Evolutionary conservation across 2,329 filamentous ascomycete genomes (phyloP), one percentile per base, ranked within the genome.

Genomic region (Allantophomopsis cytisporea): DNA sequence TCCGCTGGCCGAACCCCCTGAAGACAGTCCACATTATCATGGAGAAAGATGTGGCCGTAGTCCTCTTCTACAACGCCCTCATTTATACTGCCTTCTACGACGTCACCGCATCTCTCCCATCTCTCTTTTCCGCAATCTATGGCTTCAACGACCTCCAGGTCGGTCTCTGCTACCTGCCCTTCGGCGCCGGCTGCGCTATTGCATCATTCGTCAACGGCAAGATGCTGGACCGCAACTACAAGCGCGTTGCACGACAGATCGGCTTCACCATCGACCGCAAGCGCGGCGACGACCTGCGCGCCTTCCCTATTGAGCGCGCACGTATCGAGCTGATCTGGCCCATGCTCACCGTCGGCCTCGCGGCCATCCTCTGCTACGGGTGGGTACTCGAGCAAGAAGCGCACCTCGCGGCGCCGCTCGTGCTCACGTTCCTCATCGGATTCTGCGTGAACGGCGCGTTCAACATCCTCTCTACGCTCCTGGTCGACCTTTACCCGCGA

Each of bases 161-260:
- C 3, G 73, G 73, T 2, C 54, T 73, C 5, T 67, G 66, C 60
- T 72, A 69, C 47, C 54, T 73, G 1, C 68, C 69, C 2, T 42
- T 68, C 13, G 66, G 67, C 0, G 57, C 50, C 2, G 68, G 68
- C 1, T 65, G 64, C 10, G 54, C 68, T 8, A 48, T 60, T 2
- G 60, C 66, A 1, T 64, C 65, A 2, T 47, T 60, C n/a, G 47
- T 61, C 3, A 57, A 60, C 11, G 76, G 80, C 1, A 62, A 63
- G 1, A 44, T 74, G 2, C 66, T 83, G 32, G 81, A 85, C 54
- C 69, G 68, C 59, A 84, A 83, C 54, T 87, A 77, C 53, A 65
- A 68, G 2, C 71, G 78, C 1, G 67, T 80, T 42, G 77, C 78
- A 11, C 53, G 56, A 8, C 61, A 57, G 5, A 54, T 73, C 0